phyloP scores from a whole-genome alignment of 1,284 basidiomycete genomes.

The Moesziomyces sp. region DNA sequence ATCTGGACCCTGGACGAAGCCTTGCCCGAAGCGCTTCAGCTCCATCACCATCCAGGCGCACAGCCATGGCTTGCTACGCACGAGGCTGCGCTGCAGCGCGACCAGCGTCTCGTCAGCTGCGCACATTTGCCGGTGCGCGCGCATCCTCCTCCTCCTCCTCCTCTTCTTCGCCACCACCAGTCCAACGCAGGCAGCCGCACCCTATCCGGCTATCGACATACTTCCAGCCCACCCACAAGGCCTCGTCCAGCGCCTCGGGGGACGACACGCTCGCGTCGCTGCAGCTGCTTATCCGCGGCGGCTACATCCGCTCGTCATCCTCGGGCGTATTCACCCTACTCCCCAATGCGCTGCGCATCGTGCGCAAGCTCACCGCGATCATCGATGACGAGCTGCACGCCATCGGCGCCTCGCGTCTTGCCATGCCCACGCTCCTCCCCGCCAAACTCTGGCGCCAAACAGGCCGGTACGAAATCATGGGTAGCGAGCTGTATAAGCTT shows the following conservation, averaged over 20 bases:
- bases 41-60: too few species aligned
- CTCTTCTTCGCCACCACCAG: background rate
- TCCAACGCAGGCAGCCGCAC: background rate
- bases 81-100: background rate
- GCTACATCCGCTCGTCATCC: conserved; percentile 65
- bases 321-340: conserved; percentile 68
- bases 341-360: conserved; percentile 63
- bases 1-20: too few species aligned
- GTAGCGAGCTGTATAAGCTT: conserved; percentile 67
- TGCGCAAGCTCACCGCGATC: conserved; percentile 62
- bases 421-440: conserved; percentile 65
- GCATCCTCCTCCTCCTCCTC: background rate
- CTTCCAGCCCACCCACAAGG: conserved; percentile 36
- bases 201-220: conserved; percentile 29
- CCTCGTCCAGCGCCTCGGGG: conserved; percentile 11
- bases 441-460: conserved; percentile 63
- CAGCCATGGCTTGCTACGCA: background rate
- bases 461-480: conserved; percentile 61
- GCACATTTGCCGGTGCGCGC: conserved; percentile 2
- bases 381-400: conserved; percentile 64
- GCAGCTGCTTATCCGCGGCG: conserved; percentile 58
- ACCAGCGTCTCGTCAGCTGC: conserved; percentile 1
- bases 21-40: too few species aligned
- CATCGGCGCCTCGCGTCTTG: conserved; percentile 61
- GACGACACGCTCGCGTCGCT: conserved; percentile 38